phyloP scores from a whole-genome alignment of 1,284 basidiomycete species.

The Heterobasidion parviporum region DNA sequence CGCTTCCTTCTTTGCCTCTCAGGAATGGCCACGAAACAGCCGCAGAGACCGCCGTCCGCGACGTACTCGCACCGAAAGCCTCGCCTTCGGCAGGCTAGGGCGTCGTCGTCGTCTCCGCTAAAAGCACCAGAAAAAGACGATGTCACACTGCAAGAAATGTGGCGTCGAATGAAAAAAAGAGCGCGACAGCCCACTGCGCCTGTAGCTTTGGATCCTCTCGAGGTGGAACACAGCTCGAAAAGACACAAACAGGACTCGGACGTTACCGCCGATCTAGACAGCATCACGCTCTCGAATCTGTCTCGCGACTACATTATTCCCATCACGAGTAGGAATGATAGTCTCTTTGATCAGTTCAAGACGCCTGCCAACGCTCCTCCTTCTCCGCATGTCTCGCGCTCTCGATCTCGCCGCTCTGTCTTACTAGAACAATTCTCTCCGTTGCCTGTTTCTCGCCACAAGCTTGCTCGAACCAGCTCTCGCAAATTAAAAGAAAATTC shows the following conservation, averaged over 20 bases:
- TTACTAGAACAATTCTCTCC: constrained; percentile 30
- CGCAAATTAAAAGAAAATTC: constrained; percentile 40
- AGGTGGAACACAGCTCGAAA: constrained; percentile 13
- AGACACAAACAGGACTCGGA: constrained; percentile 11
- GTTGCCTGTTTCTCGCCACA: constrained; percentile 32
- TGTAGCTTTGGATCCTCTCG: constrained; percentile 6
- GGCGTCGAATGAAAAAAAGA: constrained; percentile 39
- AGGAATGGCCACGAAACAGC: not conserved
- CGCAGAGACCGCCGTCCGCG: constrained; percentile 7
- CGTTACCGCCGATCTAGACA: not conserved
- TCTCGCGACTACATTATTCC: constrained; percentile 3
- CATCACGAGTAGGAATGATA: constrained; percentile 8
- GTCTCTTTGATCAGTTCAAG: constrained; percentile 1
- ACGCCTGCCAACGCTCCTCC: constrained; percentile 13
- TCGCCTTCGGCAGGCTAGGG: constrained; percentile 7
- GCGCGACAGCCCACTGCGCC: constrained; percentile 26
- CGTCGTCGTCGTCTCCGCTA: constrained; percentile 29
- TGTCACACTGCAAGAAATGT: constrained; percentile 33
- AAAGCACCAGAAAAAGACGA: constrained; percentile 25
- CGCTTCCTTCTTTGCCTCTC: not conserved
- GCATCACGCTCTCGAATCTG: not conserved
- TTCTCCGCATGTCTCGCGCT: constrained; percentile 11
- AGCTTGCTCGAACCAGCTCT: constrained; percentile 36
- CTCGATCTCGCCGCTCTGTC: constrained; percentile 8
- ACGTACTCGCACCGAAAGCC: constrained; percentile 23